Evolutionary conservation across 768 basidiomycete species (phyloP).

Genomic region (Macrolepiota dolichaula): DNA sequence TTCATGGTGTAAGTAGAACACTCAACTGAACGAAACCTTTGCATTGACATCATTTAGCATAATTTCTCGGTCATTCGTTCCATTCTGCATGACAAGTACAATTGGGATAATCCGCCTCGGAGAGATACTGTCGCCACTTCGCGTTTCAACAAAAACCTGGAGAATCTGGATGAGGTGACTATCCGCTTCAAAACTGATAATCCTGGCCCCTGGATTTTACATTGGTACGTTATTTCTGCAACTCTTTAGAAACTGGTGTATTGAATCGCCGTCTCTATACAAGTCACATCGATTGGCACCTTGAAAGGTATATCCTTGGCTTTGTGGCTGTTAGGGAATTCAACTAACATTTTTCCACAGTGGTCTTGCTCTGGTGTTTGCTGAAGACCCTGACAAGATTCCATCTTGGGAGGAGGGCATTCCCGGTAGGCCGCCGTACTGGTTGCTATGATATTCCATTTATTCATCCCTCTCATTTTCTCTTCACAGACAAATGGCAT

Average conservation of each 20-base stretch:
- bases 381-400: slow-evolving; percentile 5
- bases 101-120: slow-evolving; percentile 7
- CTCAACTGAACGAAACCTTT: not conserved
- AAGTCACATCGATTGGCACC: slow-evolving; percentile 18
- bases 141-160: not conserved
- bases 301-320: slow-evolving; percentile 6
- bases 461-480: not conserved
- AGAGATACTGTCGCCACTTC: slow-evolving; percentile 15
- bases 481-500: not conserved
- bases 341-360: not conserved
- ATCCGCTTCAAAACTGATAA: slow-evolving; percentile 60
- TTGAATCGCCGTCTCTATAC: not conserved
- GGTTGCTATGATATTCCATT: no score
- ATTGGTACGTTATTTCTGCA: slow-evolving; percentile 13
- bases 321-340: not conserved
- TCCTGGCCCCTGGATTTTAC: slow-evolving; percentile 21
- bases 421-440: not conserved
- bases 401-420: not conserved
- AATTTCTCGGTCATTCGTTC: slow-evolving; percentile 9
- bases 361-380: slow-evolving; percentile 15
- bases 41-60: slow-evolving; percentile 18
- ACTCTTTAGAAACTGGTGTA: not conserved
- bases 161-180: slow-evolving; percentile 14
- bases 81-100: slow-evolving; percentile 4
- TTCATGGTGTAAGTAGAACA: slow-evolving; percentile 21